These are phyloP conservation scores for Avena atlantica DNA, from an alignment of 176 grass and related monocot species.

Conservation along the genomic window DNA sequence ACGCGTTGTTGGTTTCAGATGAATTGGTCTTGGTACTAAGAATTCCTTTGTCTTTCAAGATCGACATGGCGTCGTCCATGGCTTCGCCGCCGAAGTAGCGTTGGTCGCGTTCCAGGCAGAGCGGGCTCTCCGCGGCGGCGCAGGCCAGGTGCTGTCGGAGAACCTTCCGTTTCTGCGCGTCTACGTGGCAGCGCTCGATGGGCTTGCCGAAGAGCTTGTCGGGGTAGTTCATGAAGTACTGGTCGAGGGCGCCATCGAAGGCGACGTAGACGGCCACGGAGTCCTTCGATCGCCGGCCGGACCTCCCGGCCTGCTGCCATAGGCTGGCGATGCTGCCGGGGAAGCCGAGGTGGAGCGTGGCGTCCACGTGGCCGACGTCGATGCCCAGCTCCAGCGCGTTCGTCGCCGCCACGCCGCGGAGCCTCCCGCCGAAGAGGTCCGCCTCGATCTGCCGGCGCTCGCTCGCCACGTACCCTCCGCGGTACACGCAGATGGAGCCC, in stretches of 20 bases:
- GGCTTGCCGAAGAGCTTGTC: conserved; percentile 70
- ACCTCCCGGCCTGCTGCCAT: conserved; percentile 80
- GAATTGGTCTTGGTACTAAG: conserved; percentile 34
- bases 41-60: conserved; percentile 48
- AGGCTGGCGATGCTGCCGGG: conserved; percentile 74
- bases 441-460: conserved; percentile 73
- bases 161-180: conserved; percentile 66
- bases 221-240: conserved; percentile 42
- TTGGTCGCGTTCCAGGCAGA: conserved; percentile 60
- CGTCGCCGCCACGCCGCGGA: conserved; percentile 72
- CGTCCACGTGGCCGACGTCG: conserved; percentile 77
- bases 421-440: conserved; percentile 59
- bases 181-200: conserved; percentile 78
- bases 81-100: conserved; percentile 59
- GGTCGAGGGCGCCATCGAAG: conserved; percentile 1
- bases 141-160: conserved; percentile 71
- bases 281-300: conserved; percentile 62
- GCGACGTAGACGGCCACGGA: conserved; percentile 19
- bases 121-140: conserved; percentile 61
- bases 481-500: conserved; percentile 64
- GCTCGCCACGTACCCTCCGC: conserved; percentile 69
- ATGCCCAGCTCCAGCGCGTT: conserved; percentile 80
- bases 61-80: conserved; percentile 32
- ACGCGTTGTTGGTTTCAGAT: conserved; percentile 7
- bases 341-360: conserved; percentile 79